Base-by-base conservation (phyloP, 192 early-diverging fungal genomes). In the Linderina pennispora region DNA sequence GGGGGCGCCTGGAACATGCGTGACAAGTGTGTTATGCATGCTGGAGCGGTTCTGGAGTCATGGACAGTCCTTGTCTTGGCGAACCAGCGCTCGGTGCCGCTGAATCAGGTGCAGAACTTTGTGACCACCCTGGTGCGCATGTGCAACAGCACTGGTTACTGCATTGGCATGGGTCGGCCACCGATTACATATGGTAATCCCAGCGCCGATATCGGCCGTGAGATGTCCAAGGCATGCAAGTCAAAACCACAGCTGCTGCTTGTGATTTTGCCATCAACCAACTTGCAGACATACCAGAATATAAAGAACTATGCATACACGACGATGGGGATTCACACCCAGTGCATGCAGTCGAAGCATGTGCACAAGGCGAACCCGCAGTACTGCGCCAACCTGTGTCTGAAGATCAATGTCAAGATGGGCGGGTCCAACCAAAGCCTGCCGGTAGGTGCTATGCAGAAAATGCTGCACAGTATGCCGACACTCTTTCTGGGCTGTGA, bases 361-460 rank as follows among this genome's bases (percentile, higher is more conserved):
- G 76, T 89, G 54, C 75, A 76, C 53, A 57, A 72, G 16, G 72
- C 86, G 17, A 92, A 86, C 59, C 58, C 81, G 28, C 92, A 95
- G 70, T 97, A 97, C 75, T 92, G 89, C 49, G 94, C 94, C 13
- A 97, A 97, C 45, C 83, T 97, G 13, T 91, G 84, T 45, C 67
- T 97, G 19, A 97, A 97, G 75, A 80, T 95, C 43, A 97, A 97
- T 62, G 78, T 87, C 22, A 94, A 97, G 74, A 77, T 97, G 6
- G 90, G 92, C 41, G 92, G 91, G 32, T 83, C 83, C 74, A 94
- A 94, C 67, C 74, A 80, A 18, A 83, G 75, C 50, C 59, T 97
- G 28, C 58, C 43, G 0, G 50, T 55, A 13, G 36, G 50, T 8
- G 69, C 45, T 10, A 48, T 76, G 63, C 53, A 65, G 41, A 38